These are phyloP conservation scores for Cubamyces sp. DNA, from an alignment of 768 basidiomycete species.

Conservation along the genomic window DNA sequence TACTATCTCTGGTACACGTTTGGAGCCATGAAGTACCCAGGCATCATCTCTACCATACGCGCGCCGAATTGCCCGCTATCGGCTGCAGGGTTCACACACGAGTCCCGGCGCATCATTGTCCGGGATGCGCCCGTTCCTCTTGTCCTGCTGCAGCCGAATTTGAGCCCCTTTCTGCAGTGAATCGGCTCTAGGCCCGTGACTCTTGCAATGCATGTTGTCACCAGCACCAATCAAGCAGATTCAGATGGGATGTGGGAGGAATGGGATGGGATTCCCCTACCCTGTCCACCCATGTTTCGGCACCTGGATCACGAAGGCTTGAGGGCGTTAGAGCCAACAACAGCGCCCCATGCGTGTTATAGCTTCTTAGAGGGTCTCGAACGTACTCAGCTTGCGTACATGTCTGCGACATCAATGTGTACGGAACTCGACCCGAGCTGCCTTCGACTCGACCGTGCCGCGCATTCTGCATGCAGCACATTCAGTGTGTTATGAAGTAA, in stretches of 20 bases:
- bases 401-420: background rate
- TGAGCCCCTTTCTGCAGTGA: no score
- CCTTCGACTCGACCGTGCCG: background rate
- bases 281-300: no score
- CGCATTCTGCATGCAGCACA: no score
- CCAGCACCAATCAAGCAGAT: no score
- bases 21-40: background rate
- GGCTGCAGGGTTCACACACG: background rate
- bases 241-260: no score
- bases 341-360: background rate
- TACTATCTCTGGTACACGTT: background rate
- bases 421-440: conserved; percentile 6
- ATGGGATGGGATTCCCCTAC: no score
- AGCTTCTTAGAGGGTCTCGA: background rate
- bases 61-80: background rate
- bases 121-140: background rate
- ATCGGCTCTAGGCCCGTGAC: no score
- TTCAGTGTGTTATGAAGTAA: background rate
- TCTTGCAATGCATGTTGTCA: no score
- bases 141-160: no score
- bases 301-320: no score
- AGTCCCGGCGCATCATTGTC: background rate
- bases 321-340: background rate
- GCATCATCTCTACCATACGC: background rate
- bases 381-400: background rate